Evolutionary conservation across 1,284 basidiomycete species (phyloP), one percentile per base, ranked within the genome.

Genomic region (Cutaneotrichosporon dermatis): DNA sequence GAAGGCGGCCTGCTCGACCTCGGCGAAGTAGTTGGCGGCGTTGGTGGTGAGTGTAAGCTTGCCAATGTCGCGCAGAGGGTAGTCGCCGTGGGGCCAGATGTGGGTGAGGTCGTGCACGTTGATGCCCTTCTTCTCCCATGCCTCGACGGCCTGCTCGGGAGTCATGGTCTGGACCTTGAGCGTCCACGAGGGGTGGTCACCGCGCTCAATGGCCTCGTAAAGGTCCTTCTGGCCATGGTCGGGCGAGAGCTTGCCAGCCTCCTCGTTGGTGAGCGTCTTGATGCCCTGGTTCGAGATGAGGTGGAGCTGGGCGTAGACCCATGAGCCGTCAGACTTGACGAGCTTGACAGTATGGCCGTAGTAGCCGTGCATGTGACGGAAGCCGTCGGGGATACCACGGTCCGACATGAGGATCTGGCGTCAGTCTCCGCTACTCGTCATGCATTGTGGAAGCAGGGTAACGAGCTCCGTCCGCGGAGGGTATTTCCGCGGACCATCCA

Each of bases 291-390:
- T 86, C 15, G 83, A 85, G 50, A 83, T 83, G 68, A 88, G 60
- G 79, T 95, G 92, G 69, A 93, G 82, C 78, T 94, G 88, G 42
- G 84, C 84, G 77, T 94, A 96, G 54, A 86, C 83, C 81, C 88
- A 93, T 36, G 86, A 82, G 58, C 90, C 91, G 57, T 90, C 83
- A 16, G 83, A 83, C 78, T 92, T 92, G 75, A 89, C 83, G 76
- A 90, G 85, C 81, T 95, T 94, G 83, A 85, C 87, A n/a, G 92
- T 89, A 82, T 96, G 92, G 6, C 93, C 92, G 49, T 88, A 89
- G 82, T 92, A 96, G 16, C 91, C 92, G 79, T 96, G 88, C 85
- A 86, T 83, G 69, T 86, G 80, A 77, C 89, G 86, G 80, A 82
- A 91, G 63, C 60, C 60, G 45, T 65, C 84, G 15, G 93, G 92